These are phyloP conservation scores for Colletotrichum sp. DNA, from an alignment of 2,329 filamentous ascomycete species.

Conservation along the genomic window DNA sequence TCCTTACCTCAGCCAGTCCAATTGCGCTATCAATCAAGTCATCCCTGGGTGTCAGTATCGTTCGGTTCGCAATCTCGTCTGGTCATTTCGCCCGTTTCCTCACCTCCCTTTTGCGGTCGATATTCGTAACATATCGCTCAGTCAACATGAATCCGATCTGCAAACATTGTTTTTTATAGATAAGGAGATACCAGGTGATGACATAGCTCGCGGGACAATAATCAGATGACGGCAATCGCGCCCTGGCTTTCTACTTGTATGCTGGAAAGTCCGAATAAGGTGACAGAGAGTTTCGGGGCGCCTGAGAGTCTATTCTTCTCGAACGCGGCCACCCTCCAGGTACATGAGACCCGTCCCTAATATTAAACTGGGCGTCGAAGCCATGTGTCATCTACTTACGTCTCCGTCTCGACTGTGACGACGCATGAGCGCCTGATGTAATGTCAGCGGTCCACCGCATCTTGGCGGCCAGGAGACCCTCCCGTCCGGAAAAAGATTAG, in stretches of 20 bases:
- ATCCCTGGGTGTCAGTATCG: not conserved
- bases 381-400: conserved; percentile 1
- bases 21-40: not conserved
- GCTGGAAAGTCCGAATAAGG: not conserved
- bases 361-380: not conserved
- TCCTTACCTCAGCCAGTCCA: conserved; percentile 6
- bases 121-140: not conserved
- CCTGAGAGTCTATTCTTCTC: not conserved
- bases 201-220: not conserved
- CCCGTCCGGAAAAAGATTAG: conserved; percentile 10
- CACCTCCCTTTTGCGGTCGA: not conserved
- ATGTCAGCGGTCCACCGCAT: not conserved
- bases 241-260: not conserved
- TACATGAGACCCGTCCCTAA: not conserved
- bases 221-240: conserved; percentile 1
- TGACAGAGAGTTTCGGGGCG: not conserved
- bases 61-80: not conserved
- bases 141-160: not conserved
- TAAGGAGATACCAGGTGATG: not conserved
- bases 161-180: not conserved
- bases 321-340: not conserved
- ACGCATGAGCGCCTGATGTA: not conserved
- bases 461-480: conserved; percentile 9
- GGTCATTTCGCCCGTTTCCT: not conserved
- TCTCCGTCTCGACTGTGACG: not conserved